Conservation (phyloP, 2,329 filamentous ascomycete species). For the Myriosclerotinia scirpicola region DNA sequence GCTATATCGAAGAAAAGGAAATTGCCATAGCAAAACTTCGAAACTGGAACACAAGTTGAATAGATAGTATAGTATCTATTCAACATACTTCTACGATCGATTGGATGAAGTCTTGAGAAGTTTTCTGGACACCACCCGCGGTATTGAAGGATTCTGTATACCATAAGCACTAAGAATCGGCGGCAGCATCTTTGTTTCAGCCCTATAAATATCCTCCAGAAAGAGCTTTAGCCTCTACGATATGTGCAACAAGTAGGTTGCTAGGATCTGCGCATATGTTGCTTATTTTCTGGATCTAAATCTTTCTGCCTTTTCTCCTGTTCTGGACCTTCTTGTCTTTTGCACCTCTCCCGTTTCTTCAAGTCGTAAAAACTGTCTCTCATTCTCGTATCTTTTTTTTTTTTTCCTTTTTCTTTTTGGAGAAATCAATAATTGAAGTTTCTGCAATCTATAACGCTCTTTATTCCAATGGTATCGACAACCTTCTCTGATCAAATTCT, state of each 20-base stretch:
- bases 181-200: neutral
- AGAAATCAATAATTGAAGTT: neutral
- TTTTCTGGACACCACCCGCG: neutral
- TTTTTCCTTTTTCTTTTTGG: neutral
- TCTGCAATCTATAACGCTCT: neutral
- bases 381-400: neutral
- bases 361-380: neutral
- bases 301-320: too few species aligned
- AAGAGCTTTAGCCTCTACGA: neutral
- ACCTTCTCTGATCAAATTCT: constrained; percentile 3
- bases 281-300: neutral
- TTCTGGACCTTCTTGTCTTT: neutral
- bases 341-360: neutral
- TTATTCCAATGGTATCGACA: neutral
- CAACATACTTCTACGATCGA: neutral
- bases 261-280: neutral
- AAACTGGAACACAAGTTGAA: neutral
- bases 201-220: neutral
- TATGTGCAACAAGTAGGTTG: neutral
- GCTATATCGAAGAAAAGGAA: neutral
- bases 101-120: neutral
- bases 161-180: neutral
- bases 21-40: neutral
- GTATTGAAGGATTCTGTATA: neutral
- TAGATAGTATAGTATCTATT: neutral